Base-by-base conservation (phyloP, 148 eudicot species). In the Rhododendron williamsianum region DNA sequence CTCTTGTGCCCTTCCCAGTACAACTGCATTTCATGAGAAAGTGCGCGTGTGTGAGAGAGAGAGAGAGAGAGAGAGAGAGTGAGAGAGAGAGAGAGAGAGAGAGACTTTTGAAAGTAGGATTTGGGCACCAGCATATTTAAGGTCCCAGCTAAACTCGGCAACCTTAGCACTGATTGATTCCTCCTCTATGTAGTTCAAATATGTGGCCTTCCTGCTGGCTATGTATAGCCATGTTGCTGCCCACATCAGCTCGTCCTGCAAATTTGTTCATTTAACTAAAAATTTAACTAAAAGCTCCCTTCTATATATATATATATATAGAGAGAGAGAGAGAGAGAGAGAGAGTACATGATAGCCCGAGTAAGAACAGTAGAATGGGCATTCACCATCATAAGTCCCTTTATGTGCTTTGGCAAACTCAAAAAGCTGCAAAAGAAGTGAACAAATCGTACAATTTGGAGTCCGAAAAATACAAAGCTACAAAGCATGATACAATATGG, bases 311-410 rank as follows among this genome's bases (percentile, higher is more conserved):
- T 30, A 30, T 30, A 30, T 30, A 0, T 30, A 52, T 3, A 83
- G 21, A 81, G 36, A 15, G 69, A 76, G 69, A 63, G 21, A 74
- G 23, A 51, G 52, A 81, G 84, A 81, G 86, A 85, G 60, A 35
- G 79, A 73, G 25, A 41, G 82, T 92, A 94, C 98, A 52, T 94
- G 87, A 46, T 82, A 94, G 77, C 98, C 98, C 0, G 98, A 96
- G 89, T 73, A 90, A 45, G 98, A 93, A 88, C 98, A 96, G 80
- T 96, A 96, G 91, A 93, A 96, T 60, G 98, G 98, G 89, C 98
- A 96, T 85, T 93, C 94, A 80, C 98, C 98, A 52, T 92, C 94
- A 27, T 76, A 94, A 82, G 95, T 93, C 88, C 94, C 98, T 87
- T 85, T 87, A 73, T 92, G 83, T 1, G 82, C 76, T 83, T 87